Evolutionary conservation across 208 protist species (phyloP), one percentile per base, ranked within the genome.

Genomic region (Crithidia sp.): DNA sequence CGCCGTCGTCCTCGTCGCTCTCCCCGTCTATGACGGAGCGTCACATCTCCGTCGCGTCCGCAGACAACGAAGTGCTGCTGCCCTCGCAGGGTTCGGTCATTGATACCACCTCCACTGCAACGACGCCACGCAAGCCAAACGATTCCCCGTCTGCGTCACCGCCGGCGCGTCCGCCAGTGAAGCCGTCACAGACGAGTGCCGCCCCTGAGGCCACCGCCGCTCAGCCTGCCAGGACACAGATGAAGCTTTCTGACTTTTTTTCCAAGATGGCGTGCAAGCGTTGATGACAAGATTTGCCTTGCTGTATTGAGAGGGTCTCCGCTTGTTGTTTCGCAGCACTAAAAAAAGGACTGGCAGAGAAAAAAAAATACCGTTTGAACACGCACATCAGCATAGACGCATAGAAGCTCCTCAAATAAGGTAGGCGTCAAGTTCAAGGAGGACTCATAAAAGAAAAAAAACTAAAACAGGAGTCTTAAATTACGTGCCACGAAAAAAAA

Each of bases 241-340:
- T 88, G 84, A 94, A 89, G 56, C 62, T 96, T 40, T 90, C 89
- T 0, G 89, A 96, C 67, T 96, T 96, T 67, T 96, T 96, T 59
- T 67, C 80, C 28, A 91, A 88, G 54, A 93, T 96, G 91, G 82
- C 87, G 16, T 96, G 88, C 78, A 86, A 87, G 63, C 55, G 71
- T 19, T 72, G 50, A 71, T 4, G 60, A 28, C 28, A 28, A 28
- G 28, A 28, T 28, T 28, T 28, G 28, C 28, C 28, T 28, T 28
- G 28, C 28, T 28, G 28, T 28, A 28, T 28, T 1, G 28, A 28
- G 28, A 28, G 28, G 28, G 28, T 28, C 28, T 28, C 28, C 28
- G 28, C 28, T 28, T 28, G 28, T 28, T 28, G 28, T 28, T 0
- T 28, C 1, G 28, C 28, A 28, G 28, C 28, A 28, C 28, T 1